Evolutionary conservation across 2,329 filamentous ascomycete species (phyloP).

Genomic region (Fusarium sp.): DNA sequence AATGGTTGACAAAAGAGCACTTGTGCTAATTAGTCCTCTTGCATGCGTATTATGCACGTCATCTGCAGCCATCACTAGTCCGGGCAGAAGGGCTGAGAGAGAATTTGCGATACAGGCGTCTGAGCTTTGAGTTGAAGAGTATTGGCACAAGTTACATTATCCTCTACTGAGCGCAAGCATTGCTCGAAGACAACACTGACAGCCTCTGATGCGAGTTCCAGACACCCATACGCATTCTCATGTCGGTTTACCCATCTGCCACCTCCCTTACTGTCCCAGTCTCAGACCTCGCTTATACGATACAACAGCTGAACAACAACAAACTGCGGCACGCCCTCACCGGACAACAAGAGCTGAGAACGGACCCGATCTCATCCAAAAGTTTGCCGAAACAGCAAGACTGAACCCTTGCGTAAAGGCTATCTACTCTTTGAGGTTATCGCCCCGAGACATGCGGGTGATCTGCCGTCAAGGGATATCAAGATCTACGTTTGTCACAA

Average conservation of each 20-base stretch:
- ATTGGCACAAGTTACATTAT: background rate
- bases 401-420: background rate
- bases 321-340: constrained; percentile 1
- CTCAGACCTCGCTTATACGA: background rate
- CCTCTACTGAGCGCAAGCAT: background rate
- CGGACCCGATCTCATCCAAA: background rate
- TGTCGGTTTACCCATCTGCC: background rate
- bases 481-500: constrained; percentile 22
- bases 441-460: constrained; percentile 24
- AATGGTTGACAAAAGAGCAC: background rate
- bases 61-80: constrained; percentile 20
- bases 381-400: background rate
- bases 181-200: background rate
- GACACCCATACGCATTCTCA: background rate
- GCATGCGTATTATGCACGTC: constrained; percentile 21
- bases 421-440: constrained; percentile 1
- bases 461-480: constrained; percentile 20
- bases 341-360: background rate
- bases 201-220: background rate
- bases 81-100: background rate
- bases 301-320: background rate
- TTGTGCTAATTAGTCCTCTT: background rate
- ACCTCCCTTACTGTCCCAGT: constrained; percentile 8
- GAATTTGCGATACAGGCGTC: background rate
- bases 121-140: background rate